Evolutionary conservation across 176 grass and related monocot species (phyloP).

Genomic region (Triticum dicoccoides): DNA sequence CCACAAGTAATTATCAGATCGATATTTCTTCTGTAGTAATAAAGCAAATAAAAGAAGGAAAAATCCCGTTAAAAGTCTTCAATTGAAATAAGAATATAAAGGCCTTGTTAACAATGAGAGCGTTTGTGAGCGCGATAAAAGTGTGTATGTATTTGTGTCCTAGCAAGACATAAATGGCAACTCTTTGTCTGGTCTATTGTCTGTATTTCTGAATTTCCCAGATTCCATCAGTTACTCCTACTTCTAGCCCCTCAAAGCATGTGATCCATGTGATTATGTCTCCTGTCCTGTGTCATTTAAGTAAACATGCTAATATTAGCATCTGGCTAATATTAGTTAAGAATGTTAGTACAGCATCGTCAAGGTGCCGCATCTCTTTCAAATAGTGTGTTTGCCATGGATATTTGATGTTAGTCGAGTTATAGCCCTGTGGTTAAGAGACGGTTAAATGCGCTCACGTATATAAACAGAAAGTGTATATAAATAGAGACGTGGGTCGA

Average conservation of each 20-base stretch:
- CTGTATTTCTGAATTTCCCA: not conserved
- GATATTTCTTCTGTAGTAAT: not conserved
- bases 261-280: not conserved
- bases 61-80: not conserved
- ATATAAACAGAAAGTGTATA: conserved; percentile 18
- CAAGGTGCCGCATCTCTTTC: not conserved
- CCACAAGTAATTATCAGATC: not conserved
- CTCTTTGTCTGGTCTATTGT: not conserved
- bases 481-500: conserved; percentile 11
- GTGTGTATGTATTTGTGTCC: not conserved
- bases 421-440: conserved; percentile 7
- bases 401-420: not conserved
- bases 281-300: conserved; percentile 1
- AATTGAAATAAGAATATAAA: not conserved
- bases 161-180: not conserved
- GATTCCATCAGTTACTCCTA: not conserved
- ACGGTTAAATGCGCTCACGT: not conserved
- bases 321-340: conserved; percentile 10
- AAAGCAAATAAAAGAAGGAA: not conserved
- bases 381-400: not conserved
- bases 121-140: not conserved
- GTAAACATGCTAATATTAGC: conserved; percentile 5
- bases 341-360: not conserved
- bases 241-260: not conserved
- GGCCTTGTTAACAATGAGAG: not conserved